phyloP scores from a whole-genome alignment of 805 yeast species.

The Metschnikowia lunata region DNA sequence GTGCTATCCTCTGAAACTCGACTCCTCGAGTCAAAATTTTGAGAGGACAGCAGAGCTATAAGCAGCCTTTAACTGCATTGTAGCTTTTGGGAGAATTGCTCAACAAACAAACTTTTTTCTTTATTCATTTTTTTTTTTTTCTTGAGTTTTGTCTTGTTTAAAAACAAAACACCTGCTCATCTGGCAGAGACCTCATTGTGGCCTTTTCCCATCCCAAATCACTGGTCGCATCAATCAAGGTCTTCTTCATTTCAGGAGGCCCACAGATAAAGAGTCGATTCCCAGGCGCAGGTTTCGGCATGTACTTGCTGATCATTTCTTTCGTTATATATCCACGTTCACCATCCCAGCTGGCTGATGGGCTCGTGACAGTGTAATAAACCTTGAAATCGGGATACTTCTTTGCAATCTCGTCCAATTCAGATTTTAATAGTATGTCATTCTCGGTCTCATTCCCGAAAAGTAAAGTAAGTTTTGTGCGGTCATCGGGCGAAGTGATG shows the following conservation, averaged over 20 bases:
- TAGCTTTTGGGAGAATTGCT: neutral
- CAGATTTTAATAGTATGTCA: conserved; percentile 68
- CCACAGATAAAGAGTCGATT: conserved; percentile 69
- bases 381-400: conserved; percentile 61
- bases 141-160: conserved; percentile 15
- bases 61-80: neutral
- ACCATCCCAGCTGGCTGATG: conserved; percentile 53
- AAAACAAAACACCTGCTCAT: conserved; percentile 57
- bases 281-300: conserved; percentile 48
- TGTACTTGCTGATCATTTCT: conserved; percentile 48
- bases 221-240: conserved; percentile 45
- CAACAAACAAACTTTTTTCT: no score
- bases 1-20: no score
- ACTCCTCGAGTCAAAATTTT: no score
- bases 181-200: conserved; percentile 42
- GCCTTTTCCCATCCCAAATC: conserved; percentile 61
- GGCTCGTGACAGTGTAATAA: conserved; percentile 52
- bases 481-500: conserved; percentile 64
- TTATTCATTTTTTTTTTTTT: no score
- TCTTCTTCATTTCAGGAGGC: conserved; percentile 62
- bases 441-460: conserved; percentile 74
- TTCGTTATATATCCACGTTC: conserved; percentile 56
- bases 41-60: neutral
- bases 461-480: conserved; percentile 55
- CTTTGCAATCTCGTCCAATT: conserved; percentile 63